Evolutionary conservation across 495 filamentous ascomycete species (phyloP), one percentile per base, ranked within the genome.

Genomic region (Glutinoglossum americanum): DNA sequence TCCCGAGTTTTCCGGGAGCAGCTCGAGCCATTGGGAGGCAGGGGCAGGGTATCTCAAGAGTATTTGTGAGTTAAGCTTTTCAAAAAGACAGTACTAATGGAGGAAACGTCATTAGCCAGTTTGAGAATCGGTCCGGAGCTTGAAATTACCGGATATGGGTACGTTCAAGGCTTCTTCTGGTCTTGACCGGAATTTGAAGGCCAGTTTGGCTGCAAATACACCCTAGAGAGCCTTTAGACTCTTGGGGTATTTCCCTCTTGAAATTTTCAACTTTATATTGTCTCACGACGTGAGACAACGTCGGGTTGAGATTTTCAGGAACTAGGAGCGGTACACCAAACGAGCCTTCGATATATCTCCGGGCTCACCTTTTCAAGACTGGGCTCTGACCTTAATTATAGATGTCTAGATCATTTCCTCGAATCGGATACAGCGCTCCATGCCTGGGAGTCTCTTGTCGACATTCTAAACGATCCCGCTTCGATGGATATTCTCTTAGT

Each of bases 81-180:
- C 32, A 35, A 35, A 35, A 35, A 11, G 32, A 35, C 4, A 35
- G 32, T 35, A 35, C 11, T 35, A 35, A 35, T 11, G 11, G 32
- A 11, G 32, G 32, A 35, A 35, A 35, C 11, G 32, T 35, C 11
- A 35, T 11, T 35, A 11, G 85, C 85, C 13, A 76, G 74, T n/a
- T 69, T 95, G 15, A 73, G 87, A 27, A 78, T 89, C 28, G 86
- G 87, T 9, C 87, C 87, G 0, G 83, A 85, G 65, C 74, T 86
- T 7, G 80, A 82, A 61, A 79, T 84, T 33, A 73, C 73, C 57
- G 75, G 58, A 58, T 60, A 60, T 28, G 59, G 32, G 7, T 41
- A 41, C 37, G 37, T 13, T 41, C 37, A 35, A 35, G 32, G 32
- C 32, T 5, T 35, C 32, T 35, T n/a, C n/a, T n/a, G n/a, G 32